These are phyloP conservation scores for Boletellus dicymbophilus DNA, from an alignment of 1,284 basidiomycete species.

Conservation along the genomic window DNA sequence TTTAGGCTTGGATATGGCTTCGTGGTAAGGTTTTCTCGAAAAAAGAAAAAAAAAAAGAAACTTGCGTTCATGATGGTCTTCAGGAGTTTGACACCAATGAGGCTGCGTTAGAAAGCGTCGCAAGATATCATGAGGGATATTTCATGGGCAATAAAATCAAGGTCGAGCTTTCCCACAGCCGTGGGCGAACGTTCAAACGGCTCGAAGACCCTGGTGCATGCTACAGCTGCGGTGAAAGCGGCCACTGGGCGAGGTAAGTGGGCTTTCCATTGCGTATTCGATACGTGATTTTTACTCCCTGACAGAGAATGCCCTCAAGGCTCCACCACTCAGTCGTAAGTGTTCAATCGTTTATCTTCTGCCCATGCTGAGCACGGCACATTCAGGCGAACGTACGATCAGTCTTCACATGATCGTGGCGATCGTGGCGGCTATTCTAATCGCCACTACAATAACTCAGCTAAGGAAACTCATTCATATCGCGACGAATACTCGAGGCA, in stretches of 20 bases:
- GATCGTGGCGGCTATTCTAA: constrained; percentile 47
- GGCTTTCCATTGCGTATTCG: not conserved
- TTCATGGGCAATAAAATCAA: constrained; percentile 90
- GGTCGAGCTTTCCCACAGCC: constrained; percentile 81
- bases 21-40: constrained; percentile 59
- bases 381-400: constrained; percentile 38
- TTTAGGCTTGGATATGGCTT: constrained; percentile 77
- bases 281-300: constrained; percentile 6
- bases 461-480: constrained; percentile 49
- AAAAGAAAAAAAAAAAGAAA: no score
- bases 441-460: constrained; percentile 48
- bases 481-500: constrained; percentile 46
- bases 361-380: constrained; percentile 2
- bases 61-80: no score
- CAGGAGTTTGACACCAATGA: constrained; percentile 83
- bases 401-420: constrained; percentile 52
- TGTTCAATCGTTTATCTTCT: constrained; percentile 24
- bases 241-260: constrained; percentile 82
- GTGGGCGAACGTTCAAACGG: constrained; percentile 76
- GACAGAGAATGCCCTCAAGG: constrained; percentile 76
- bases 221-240: constrained; percentile 79
- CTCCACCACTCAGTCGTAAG: constrained; percentile 43
- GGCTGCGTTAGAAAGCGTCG: constrained; percentile 81
- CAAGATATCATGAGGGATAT: constrained; percentile 82
- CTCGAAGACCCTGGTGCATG: constrained; percentile 79